Percentiles rank a stretch among this genome's conserved stretches.
phyloP scores from a whole-genome alignment of 192 early-diverging fungal genomes.

The Gaertneriomyces sp. region DNA sequence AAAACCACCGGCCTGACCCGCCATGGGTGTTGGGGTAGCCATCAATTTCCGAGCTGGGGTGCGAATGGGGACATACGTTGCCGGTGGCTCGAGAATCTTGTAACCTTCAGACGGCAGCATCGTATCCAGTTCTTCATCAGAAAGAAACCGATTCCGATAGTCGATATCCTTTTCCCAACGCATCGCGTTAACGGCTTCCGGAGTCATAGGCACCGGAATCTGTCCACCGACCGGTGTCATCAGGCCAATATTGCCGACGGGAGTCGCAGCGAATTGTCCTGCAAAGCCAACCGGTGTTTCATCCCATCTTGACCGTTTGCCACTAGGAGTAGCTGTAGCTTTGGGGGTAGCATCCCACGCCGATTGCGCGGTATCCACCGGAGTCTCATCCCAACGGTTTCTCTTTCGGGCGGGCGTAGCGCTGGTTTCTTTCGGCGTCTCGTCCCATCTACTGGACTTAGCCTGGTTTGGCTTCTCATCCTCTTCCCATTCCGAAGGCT shows the following conservation, averaged over 20 bases:
- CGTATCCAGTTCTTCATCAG: constrained; percentile 93
- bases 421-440: constrained; percentile 58
- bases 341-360: constrained; percentile 72
- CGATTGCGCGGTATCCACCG: constrained; percentile 50
- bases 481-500: constrained; percentile 53
- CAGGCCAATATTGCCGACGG: constrained; percentile 71
- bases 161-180: constrained; percentile 81
- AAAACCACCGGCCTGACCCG: constrained; percentile 66
- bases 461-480: constrained; percentile 40
- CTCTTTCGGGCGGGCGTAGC: constrained; percentile 47
- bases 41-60: constrained; percentile 94
- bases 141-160: constrained; percentile 76
- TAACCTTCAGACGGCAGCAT: constrained; percentile 91
- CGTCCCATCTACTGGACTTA: constrained; percentile 61
- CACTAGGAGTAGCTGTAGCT: constrained; percentile 48
- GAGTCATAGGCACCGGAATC: constrained; percentile 72
- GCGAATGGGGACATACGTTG: constrained; percentile 85
- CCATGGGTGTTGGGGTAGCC: constrained; percentile 88
- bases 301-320: constrained; percentile 92
- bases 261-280: constrained; percentile 68
- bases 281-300: constrained; percentile 78
- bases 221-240: constrained; percentile 72
- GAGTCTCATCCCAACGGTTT: constrained; percentile 80
- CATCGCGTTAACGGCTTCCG: constrained; percentile 68
- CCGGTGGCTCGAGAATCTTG: constrained; percentile 84